Base-by-base conservation (phyloP, 768 basidiomycete species). In the Sporobolomyces pararoseus region DNA sequence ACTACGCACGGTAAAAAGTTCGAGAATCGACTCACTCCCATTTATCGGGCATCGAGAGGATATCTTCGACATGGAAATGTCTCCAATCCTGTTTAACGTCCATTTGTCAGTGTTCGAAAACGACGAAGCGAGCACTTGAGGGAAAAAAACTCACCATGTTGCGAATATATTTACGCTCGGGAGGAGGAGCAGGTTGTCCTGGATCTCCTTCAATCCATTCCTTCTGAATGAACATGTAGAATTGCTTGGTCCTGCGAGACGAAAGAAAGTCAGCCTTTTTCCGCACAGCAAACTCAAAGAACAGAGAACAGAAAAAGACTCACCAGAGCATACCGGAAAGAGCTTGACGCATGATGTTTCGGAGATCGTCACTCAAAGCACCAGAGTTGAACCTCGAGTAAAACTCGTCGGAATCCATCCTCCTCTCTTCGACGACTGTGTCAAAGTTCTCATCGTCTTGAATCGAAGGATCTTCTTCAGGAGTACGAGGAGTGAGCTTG, bases 21-120 rank as follows among this genome's bases (percentile, higher is more conserved):
- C n/a, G n/a, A 32, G 7, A 52, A 9, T 23, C 19, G 51, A 60
- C 58, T 60, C 44, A 61, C 80, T 99, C 96, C 96, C 96, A 95
- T 88, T 99, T 99, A 81, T 99, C 95, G 10, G 96, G 96, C 96
- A 99, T 98, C 17, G 94, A 97, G 47, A 99, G 84, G 71, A 99
- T 87, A 78, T 99, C 96, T 61, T 90, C 90, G 68, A 94, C 88
- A 78, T 98, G 87, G 82, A 99, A 84, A 80, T 99, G 95, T 74
- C 85, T 88, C 96, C 96, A 99, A 76, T 93, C 90, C 90, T 91
- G 71, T 23, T 5, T 10, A 29, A 47, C 12, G 12, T 14, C 25
- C 23, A 27, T n/a, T 14, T 29, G 46, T 29, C 21, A 25, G 52
- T n/a, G 46, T 42, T 32, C 27, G 27, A 3, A 25, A 32, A 0